Evolutionary conservation across 2,329 filamentous ascomycete species (phyloP), one percentile per base, ranked within the genome.

Genomic region (Epichloe festucae): DNA sequence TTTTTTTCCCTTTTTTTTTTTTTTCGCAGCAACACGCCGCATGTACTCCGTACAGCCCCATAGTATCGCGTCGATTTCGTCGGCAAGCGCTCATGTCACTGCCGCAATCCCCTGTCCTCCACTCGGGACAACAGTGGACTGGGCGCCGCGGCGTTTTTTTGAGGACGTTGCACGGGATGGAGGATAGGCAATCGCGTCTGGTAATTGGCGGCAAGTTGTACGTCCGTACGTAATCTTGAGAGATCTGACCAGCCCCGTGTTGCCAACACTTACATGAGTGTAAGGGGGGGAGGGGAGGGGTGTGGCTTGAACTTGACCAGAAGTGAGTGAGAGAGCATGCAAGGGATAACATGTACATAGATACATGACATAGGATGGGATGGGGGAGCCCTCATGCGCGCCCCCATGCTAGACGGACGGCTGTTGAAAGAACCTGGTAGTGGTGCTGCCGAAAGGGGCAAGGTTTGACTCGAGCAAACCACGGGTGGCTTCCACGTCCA

Each of bases 221-320:
- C 23, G 23, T 23, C 23, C 23, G 40, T 52, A 52, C 48, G 47
- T 50, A 52, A 46, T 43, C 38, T 49, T 34, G 31, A 36, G 34
- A 50, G 45, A 51, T 46, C 45, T 51, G 44, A 48, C 40, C 49
- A 51, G 52, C 49, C 40, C 46, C 34, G 21, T 52, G 31, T 31
- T 45, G 46, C 53, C 53, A 27, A 27, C 27, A 27, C 27, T 8
- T 27, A 27, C 7, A 27, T 27, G 1, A 27, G 27, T 1, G 27
- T 0, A 27, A 14, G 31, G 27, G 48, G 34, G 36, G 49, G n/a
- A 14, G 17, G 47, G n/a, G n/a, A n/a, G n/a, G 38, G 41, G 50
- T 42, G 47, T 36, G 27, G 41, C 21, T 21, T 34, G 43, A 34
- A 23, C 43, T 38, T 38, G 41, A 19, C 21, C 17, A 48, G 17